phyloP scores from a whole-genome alignment of 1,284 basidiomycete genomes.

The Coriolopsis trogii region DNA sequence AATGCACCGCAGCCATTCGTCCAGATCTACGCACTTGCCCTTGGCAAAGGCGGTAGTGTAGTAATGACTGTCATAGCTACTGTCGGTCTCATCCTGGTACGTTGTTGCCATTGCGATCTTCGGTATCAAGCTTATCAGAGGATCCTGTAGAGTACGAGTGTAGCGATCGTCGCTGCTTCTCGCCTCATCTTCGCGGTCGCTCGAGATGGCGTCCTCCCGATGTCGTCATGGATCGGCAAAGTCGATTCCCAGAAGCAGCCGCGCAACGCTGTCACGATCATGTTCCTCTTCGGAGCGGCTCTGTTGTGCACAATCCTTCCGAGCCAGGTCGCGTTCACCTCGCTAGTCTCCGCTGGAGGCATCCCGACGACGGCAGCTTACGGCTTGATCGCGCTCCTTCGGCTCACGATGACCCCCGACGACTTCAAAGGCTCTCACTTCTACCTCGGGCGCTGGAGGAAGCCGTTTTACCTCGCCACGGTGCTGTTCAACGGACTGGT shows the following conservation, averaged over 20 bases:
- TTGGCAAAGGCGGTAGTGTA: constrained; percentile 75
- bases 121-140: too few relatives aligned
- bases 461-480: constrained; percentile 68
- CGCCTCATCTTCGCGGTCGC: constrained; percentile 86
- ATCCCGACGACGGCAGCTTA: constrained; percentile 85
- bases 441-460: constrained; percentile 65
- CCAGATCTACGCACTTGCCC: constrained; percentile 77
- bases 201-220: constrained; percentile 83
- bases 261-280: constrained; percentile 79
- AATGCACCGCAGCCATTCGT: constrained; percentile 88
- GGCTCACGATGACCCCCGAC: constrained; percentile 75
- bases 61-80: constrained; percentile 85
- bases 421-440: constrained; percentile 74
- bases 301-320: constrained; percentile 84
- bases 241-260: constrained; percentile 75
- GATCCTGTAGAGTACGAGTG: constrained; percentile 71
- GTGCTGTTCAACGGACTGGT: constrained; percentile 73
- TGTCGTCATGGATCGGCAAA: constrained; percentile 78
- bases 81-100: constrained; percentile 75
- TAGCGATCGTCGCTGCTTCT: constrained; percentile 83
- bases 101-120: constrained; percentile 26
- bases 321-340: constrained; percentile 85
- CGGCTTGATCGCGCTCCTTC: constrained; percentile 72
- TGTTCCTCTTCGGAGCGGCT: constrained; percentile 71
- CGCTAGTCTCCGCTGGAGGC: constrained; percentile 79